Evolutionary conservation across 2,329 filamentous ascomycete genomes (phyloP).

Genomic region (Aspergillus tubingensis): DNA sequence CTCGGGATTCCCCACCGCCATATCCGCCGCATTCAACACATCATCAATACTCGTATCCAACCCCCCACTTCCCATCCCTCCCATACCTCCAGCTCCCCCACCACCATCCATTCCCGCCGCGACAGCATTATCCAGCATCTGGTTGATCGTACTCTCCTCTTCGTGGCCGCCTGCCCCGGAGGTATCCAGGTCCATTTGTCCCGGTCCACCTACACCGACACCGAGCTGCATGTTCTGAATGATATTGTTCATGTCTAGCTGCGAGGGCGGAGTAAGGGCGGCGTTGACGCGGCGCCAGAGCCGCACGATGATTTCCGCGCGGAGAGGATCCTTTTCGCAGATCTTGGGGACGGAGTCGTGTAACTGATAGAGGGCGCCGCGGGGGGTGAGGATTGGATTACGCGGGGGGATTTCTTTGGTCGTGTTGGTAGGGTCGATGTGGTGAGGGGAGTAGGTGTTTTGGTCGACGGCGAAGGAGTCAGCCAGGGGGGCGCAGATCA

Average conservation of each 20-base stretch:
- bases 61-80: constrained; percentile 24
- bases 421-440: constrained; percentile 25
- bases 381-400: constrained; percentile 42
- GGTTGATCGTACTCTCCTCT: constrained; percentile 35
- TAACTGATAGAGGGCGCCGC: constrained; percentile 42
- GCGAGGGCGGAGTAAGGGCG: constrained; percentile 40
- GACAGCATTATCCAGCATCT: constrained; percentile 43
- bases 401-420: constrained; percentile 37
- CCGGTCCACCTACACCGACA: constrained; percentile 26
- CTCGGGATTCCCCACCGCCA: constrained; percentile 47
- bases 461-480: constrained; percentile 45
- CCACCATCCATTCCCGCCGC: constrained; percentile 35
- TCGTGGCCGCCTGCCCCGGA: constrained; percentile 19
- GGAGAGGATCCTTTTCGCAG: constrained; percentile 47
- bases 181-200: constrained; percentile 37
- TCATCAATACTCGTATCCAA: constrained; percentile 46
- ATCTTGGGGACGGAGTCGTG: constrained; percentile 44
- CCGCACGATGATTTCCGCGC: constrained; percentile 48
- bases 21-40: constrained; percentile 46
- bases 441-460: constrained; percentile 25
- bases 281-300: constrained; percentile 48
- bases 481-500: constrained; percentile 45
- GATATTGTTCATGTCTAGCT: constrained; percentile 46
- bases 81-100: constrained; percentile 22
- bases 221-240: constrained; percentile 46